Base-by-base conservation (phyloP, 352 stramenopile genomes). In the Phytophthora litchii region DNA sequence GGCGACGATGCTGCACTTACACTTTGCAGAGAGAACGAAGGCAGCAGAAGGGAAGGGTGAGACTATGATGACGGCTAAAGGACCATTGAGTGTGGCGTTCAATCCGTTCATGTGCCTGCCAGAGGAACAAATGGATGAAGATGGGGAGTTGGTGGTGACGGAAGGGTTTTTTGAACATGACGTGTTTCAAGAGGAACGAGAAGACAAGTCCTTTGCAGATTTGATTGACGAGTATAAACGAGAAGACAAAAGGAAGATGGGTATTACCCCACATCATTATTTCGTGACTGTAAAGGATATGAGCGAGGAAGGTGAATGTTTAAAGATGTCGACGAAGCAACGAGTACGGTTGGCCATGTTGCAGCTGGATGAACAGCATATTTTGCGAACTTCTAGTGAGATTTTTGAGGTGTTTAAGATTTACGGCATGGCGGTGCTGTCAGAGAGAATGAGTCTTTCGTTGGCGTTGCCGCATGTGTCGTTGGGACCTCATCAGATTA, bases 371-470 rank as follows among this genome's bases (percentile, higher is more conserved):
- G 46, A 63, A 1, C 48, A 66, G 0, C 82, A 93, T 45, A 57
- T 94, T 4, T 43, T 91, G 16, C 70, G 70, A 8, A 66, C 65
- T 3, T 93, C 84, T 9, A 61, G 60, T 1, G 83, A 91, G 50
- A 75, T 88, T 23, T 94, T 92, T 57, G 74, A 94, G 17, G 75
- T 94, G 17, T 94, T 94, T 54, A 91, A 91, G 60, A 69, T 88
- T 45, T 92, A 94, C 58, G 84, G 84, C 37, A 91, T 92, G 82
- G 71, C 82, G 2, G 78, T 91, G 32, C 67, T 94, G 3, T 74
- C 79, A 3, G 82, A 94, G 53, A 70, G 82, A 13, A 72, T 88
- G 35, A 94, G 84, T 54, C 42, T 88, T 2, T 67, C 55, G 19
- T 59, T 88, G 13, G 83, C 55, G 14, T 60, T 69, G 54, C 77